Evolutionary conservation across 202 grass and related monocot genomes (phyloP), one percentile per base, ranked within the genome.

Genomic region (Bolboschoenoplectus hybrid): DNA sequence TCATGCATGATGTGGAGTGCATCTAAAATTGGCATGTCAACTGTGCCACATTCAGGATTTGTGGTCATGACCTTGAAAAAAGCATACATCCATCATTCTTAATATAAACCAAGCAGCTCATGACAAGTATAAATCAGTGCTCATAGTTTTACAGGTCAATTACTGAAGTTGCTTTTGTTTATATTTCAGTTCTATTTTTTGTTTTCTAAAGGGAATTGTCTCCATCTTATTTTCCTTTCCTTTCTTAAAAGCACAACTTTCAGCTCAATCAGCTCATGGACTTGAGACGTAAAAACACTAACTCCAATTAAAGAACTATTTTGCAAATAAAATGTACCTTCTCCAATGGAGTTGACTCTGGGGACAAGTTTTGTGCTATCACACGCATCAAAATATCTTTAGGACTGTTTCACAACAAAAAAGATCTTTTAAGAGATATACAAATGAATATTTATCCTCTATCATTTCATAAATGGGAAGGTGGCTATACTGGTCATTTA

Each of bases 1-100:
- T 98, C 92, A 49, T 96, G 97, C 97, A 96, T 98, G 82, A 88
- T 98, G 85, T 98, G 93, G 75, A 96, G 93, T 82, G 93, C 93
- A 63, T 98, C 93, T 77, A 98, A 90, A 83, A 98, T 98, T 86
- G 97, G 86, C 40, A 85, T 96, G 84, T 98, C 90, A 85, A 94
- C 36, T 11, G 90, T 94, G 35, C 87, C 93, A 89, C 93, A 98
- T 90, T 98, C 90, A 86, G 97, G 97, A 87, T 91, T 96, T 90
- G 91, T 89, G 44, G 97, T 98, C 97, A 98, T 98, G 74, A 98
- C 97, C 97, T 98, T 57, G 0, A 84, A 68, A 84, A 69, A 83
- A 50, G 44, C 43, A 67, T 6, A 82, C 4, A 67, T 67, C 7
- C 12, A 32, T 45, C 26, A 26, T 56, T 14, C 81, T 35, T 55